Percentiles rank a stretch among this genome's conserved stretches.
Conservation (phyloP, 352 stramenopile genomes). For the Pythium utonaiense region DNA sequence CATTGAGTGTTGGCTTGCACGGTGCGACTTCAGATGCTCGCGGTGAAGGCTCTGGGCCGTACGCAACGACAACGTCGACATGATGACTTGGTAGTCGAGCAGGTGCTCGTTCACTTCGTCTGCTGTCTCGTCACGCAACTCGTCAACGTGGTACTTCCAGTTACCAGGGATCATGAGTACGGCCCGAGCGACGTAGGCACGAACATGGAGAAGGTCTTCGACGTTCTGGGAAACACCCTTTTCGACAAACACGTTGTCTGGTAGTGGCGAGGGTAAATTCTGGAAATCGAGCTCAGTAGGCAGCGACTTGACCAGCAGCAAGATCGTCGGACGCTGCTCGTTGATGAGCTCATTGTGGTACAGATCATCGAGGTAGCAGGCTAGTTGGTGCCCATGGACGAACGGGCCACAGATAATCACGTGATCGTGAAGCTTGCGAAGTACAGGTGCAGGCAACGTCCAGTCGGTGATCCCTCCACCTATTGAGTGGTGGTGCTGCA, state of each 20-base stretch:
- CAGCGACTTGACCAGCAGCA: conserved; percentile 41
- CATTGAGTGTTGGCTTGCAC: neutral
- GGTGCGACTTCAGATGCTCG: conserved; percentile 25
- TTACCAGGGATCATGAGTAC: conserved; percentile 52
- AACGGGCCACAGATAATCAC: conserved; percentile 47
- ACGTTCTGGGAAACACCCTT: conserved; percentile 43
- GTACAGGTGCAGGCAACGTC: conserved; percentile 7
- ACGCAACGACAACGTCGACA: conserved; percentile 50
- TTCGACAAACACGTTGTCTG: conserved; percentile 42
- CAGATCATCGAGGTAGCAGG: conserved; percentile 41
- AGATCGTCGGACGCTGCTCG: conserved; percentile 18
- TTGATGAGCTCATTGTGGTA: conserved; percentile 26
- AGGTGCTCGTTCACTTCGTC: conserved; percentile 43
- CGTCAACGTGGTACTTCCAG: conserved; percentile 43
- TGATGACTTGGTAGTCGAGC: conserved; percentile 64
- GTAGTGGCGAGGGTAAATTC: conserved; percentile 25
- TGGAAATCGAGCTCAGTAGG: conserved; percentile 32
- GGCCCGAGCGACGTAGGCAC: conserved; percentile 33
- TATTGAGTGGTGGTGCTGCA: conserved; percentile 17
- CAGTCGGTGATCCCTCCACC: conserved; percentile 22
- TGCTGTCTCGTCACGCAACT: conserved; percentile 28
- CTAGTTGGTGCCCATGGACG: conserved; percentile 33
- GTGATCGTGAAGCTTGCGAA: conserved; percentile 31
- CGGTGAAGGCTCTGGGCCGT: conserved; percentile 36
- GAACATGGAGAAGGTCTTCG: conserved; percentile 48